A percentile compares a stretch with the other conserved stretches of the same genome.
These are phyloP conservation scores for Knoxdaviesia proteae DNA, from an alignment of 2,329 filamentous ascomycete species.

Conservation along the genomic window DNA sequence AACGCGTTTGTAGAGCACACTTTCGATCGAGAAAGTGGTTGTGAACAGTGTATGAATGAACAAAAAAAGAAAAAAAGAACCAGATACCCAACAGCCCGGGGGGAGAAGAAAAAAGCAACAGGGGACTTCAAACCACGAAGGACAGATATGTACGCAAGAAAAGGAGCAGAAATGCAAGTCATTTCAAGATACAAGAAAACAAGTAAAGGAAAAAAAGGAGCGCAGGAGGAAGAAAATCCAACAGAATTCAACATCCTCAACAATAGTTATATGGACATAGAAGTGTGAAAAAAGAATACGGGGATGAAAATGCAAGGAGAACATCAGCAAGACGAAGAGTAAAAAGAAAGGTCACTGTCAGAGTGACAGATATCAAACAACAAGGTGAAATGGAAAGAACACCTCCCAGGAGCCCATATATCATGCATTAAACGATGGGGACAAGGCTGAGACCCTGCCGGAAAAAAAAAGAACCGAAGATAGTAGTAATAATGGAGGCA, in stretches of 20 bases:
- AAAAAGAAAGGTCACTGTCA: not conserved
- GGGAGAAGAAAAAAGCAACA: not conserved
- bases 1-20: no score
- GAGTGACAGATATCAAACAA: not conserved
- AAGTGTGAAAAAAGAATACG: not conserved
- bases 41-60: not conserved
- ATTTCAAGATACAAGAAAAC: not conserved
- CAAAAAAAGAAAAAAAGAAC: not conserved
- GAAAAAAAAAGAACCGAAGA: not conserved
- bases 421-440: not conserved
- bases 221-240: constrained; percentile 2
- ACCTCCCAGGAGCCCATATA: not conserved
- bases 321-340: not conserved
- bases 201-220: not conserved
- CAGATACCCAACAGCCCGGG: not conserved
- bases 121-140: not conserved
- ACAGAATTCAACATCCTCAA: not conserved
- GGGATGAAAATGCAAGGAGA: constrained; percentile 3
- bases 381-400: not conserved
- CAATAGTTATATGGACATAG: not conserved
- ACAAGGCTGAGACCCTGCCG: not conserved
- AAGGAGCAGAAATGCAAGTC: not conserved
- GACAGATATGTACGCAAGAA: not conserved
- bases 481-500: not conserved
- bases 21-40: no score